A percentile compares a stretch with the other conserved stretches of the same genome.
phyloP scores from a whole-genome alignment of 1,139 yeast genomes.

The Blastobotrys proliferans region DNA sequence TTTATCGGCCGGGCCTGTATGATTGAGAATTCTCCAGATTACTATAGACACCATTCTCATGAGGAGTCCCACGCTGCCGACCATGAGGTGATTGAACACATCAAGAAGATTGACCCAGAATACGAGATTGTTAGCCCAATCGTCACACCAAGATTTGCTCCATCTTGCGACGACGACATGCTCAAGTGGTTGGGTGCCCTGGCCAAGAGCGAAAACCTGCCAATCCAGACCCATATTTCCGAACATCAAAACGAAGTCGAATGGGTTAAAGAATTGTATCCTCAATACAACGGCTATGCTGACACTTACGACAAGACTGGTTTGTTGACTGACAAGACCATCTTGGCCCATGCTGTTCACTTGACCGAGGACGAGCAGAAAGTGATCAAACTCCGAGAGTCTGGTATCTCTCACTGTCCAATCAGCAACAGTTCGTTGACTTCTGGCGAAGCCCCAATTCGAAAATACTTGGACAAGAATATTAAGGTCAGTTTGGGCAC shows the following conservation, averaged over 20 bases:
- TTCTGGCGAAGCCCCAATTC: slow-evolving; percentile 86
- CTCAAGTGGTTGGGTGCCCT: slow-evolving; percentile 61
- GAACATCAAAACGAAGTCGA: slow-evolving; percentile 74
- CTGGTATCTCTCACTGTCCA: slow-evolving; percentile 93
- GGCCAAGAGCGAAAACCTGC: slow-evolving; percentile 48
- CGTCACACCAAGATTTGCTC: slow-evolving; percentile 92
- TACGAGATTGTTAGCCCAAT: slow-evolving; percentile 59
- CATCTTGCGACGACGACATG: slow-evolving; percentile 67
- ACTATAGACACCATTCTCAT: slow-evolving; percentile 57
- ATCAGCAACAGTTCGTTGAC: slow-evolving; percentile 84
- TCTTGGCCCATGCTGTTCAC: slow-evolving; percentile 88
- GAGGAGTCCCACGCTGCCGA: slow-evolving; percentile 56
- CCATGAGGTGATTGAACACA: slow-evolving; percentile 52
- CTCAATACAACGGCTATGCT: slow-evolving; percentile 64
- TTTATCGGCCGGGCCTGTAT: slow-evolving; percentile 94
- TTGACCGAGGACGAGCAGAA: slow-evolving; percentile 60
- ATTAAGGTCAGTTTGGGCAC: slow-evolving; percentile 85
- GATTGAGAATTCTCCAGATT: slow-evolving; percentile 69
- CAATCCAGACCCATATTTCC: slow-evolving; percentile 85
- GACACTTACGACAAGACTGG: slow-evolving; percentile 68
- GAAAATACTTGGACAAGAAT: slow-evolving; percentile 59
- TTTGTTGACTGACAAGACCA: slow-evolving; percentile 60
- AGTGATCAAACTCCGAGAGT: slow-evolving; percentile 47
- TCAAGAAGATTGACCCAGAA: slow-evolving; percentile 49
- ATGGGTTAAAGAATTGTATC: slow-evolving; percentile 72